Evolutionary conservation across 495 filamentous ascomycete genomes (phyloP).

Genomic region (Hypoxylon fuscum): DNA sequence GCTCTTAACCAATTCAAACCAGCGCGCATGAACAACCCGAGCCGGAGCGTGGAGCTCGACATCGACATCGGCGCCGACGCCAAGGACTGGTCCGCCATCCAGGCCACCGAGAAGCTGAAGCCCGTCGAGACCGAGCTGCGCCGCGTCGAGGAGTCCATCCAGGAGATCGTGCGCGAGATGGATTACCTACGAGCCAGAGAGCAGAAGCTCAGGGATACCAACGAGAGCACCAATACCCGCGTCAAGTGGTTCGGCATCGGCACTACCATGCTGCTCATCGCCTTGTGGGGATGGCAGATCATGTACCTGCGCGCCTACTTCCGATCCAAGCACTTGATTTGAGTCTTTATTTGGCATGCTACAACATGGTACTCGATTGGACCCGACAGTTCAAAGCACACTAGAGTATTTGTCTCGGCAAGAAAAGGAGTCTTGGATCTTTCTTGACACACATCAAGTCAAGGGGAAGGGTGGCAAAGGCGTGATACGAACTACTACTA

Average conservation of each 20-base stretch:
- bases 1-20: constrained; percentile 45
- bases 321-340: constrained; percentile 92
- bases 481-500: constrained; percentile 23
- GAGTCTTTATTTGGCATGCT: no score
- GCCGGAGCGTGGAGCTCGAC: constrained; percentile 89
- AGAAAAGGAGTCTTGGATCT: constrained; percentile 26
- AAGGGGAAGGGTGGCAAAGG: constrained; percentile 11
- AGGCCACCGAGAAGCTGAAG: constrained; percentile 96
- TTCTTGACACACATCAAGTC: background rate
- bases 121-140: constrained; percentile 95
- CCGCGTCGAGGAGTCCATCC: constrained; percentile 87
- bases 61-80: constrained; percentile 99
- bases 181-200: constrained; percentile 90
- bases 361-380: no score
- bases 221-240: constrained; percentile 98
- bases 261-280: constrained; percentile 92
- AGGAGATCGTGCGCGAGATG: constrained; percentile 85
- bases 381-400: no score
- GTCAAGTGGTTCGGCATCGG: constrained; percentile 98
- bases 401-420: no score
- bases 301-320: constrained; percentile 98
- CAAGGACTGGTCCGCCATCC: constrained; percentile 97
- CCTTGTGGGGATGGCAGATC: constrained; percentile 94
- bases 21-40: constrained; percentile 63
- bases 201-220: constrained; percentile 96